Evolutionary conservation across 441 rosid species (phyloP), one percentile per base, ranked within the genome.

Genomic region (Pelargonium citronellum): DNA sequence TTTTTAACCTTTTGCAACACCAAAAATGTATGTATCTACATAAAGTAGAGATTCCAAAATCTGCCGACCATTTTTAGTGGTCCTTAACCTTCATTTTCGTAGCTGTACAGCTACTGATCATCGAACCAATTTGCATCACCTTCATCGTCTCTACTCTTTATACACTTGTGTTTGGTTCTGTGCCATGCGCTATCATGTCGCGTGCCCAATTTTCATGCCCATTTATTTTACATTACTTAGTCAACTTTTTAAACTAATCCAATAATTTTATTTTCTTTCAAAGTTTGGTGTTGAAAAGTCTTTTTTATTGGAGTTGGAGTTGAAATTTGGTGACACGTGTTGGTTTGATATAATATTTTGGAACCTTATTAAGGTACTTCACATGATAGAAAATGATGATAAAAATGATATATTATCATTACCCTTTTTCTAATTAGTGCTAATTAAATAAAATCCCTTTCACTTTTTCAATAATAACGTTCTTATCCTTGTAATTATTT

Each of bases 401-500:
- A 34, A 34, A 34, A 34, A 34, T 34, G 39, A 34, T 34, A 3
- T 34, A 34, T 34, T 4, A 34, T 34, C 39, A 34, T 34, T 34
- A 34, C 30, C 30, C 3, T 27, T 27, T 27, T 34, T 34, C 30
- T 34, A 34, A 34, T 34, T 34, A 34, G 39, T 34, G 39, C 39
- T 34, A 3, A 34, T 34, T 34, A 34, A 34, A 34, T 34, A 34
- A 34, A 34, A 34, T 34, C 4, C 27, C 30, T 71, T 55, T 74
- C 80, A 37, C 78, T 82, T 83, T 80, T n/a, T n/a, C 82, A 71
- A 71, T 78, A 10, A 46, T 9, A 70, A 73, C 75, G 79, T 72
- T 67, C 71, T 69, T 77, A 57, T 71, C 69, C 69, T 75, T 84
- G 84, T 83, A 83, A 83, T 83, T 83, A 82, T 89, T 73, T 77